phyloP scores from a whole-genome alignment of 208 protist genomes.

The Blechomonas ayalai region DNA sequence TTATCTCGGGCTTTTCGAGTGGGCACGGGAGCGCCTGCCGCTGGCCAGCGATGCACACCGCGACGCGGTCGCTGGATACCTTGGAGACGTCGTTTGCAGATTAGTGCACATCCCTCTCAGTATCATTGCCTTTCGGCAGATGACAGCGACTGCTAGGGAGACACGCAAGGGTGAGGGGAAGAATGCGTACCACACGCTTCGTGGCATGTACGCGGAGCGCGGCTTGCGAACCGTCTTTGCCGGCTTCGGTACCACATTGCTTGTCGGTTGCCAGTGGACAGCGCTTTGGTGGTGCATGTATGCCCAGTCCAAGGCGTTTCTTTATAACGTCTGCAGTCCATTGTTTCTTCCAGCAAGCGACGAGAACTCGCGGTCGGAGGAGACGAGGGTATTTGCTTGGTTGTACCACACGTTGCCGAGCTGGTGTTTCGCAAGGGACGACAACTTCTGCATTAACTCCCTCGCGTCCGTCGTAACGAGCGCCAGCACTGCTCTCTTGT shows the following conservation, averaged over 20 bases:
- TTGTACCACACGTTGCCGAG: constrained; percentile 8
- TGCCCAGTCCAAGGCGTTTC: constrained; percentile 29
- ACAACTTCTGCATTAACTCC: constrained; percentile 66
- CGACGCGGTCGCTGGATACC: constrained; percentile 56
- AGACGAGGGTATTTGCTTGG: background rate
- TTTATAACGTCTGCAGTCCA: constrained; percentile 34
- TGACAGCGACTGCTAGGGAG: constrained; percentile 27
- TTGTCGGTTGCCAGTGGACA: constrained; percentile 79
- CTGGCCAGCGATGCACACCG: constrained; percentile 19
- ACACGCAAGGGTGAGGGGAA: background rate
- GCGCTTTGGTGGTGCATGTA: constrained; percentile 80
- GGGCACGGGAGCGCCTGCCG: constrained; percentile 40
- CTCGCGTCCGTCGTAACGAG: constrained; percentile 55
- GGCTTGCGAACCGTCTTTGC: constrained; percentile 65
- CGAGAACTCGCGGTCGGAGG: background rate
- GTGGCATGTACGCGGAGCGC: constrained; percentile 53
- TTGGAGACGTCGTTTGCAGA: constrained; percentile 53
- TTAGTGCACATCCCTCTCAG: constrained; percentile 72
- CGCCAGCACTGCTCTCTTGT: constrained; percentile 58
- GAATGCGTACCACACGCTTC: constrained; percentile 13
- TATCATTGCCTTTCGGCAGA: constrained; percentile 77
- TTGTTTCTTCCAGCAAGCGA: constrained; percentile 13
- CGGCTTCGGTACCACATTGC: constrained; percentile 67
- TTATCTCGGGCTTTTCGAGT: constrained; percentile 76
- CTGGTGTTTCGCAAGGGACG: constrained; percentile 46